Evolutionary conservation across 331 rosid genomes (phyloP).

Genomic region (Spiraea crenata): DNA sequence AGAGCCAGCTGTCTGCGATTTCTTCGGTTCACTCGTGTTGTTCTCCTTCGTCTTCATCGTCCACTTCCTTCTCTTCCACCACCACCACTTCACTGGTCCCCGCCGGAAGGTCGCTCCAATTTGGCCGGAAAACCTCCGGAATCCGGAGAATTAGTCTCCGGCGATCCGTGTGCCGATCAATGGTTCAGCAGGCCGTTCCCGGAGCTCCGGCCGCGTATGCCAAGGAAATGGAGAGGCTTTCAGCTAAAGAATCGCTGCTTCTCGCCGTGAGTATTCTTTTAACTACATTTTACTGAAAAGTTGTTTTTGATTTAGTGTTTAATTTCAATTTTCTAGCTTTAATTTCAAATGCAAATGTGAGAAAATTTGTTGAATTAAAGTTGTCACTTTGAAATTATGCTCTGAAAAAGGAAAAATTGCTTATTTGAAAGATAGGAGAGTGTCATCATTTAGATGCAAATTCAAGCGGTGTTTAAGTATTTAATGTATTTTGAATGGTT

Average conservation of each 20-base stretch:
- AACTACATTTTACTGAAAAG: neutral
- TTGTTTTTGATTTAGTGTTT: neutral
- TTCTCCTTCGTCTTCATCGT: constrained; percentile 15
- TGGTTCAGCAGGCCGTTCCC: constrained; percentile 78
- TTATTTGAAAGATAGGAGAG: neutral
- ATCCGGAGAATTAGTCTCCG: constrained; percentile 18
- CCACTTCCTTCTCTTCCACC: neutral
- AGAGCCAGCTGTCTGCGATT: constrained; percentile 40
- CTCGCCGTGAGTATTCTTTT: constrained; percentile 67
- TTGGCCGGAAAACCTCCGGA: constrained; percentile 21
- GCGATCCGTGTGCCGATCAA: constrained; percentile 48
- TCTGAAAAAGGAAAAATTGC: neutral
- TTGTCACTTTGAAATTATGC: neutral
- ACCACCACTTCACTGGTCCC: constrained; percentile 18
- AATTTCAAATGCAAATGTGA: neutral
- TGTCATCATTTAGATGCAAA: neutral
- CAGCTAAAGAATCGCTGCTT: constrained; percentile 97
- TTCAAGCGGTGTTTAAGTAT: neutral
- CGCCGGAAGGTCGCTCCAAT: constrained; percentile 12
- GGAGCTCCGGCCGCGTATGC: constrained; percentile 92
- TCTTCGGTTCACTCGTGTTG: constrained; percentile 34
- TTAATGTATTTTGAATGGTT: neutral
- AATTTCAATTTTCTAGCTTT: neutral
- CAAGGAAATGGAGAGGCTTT: constrained; percentile 97
- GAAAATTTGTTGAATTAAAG: neutral